Percentiles rank a stretch among this genome's conserved stretches.
These are phyloP conservation scores for Metschnikowia borealis DNA, from an alignment of 805 yeast species.

Conservation along the genomic window DNA sequence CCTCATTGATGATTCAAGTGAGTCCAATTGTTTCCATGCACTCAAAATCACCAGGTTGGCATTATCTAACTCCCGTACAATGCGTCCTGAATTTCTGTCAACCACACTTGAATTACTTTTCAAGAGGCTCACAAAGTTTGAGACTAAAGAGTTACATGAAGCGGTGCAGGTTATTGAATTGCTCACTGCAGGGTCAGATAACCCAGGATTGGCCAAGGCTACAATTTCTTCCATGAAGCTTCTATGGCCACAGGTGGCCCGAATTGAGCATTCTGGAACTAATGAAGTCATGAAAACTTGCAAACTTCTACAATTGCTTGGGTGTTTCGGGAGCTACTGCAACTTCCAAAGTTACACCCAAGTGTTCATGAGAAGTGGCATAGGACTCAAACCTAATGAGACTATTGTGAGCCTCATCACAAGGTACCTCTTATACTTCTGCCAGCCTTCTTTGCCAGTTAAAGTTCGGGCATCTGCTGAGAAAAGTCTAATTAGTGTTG, in stretches of 20 bases:
- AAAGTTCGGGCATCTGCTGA: conserved; percentile 49
- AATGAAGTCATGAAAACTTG: conserved; percentile 33
- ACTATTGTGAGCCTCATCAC: conserved; percentile 55
- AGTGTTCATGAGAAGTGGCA: conserved; percentile 33
- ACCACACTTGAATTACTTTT: conserved; percentile 52
- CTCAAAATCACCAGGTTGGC: conserved; percentile 52
- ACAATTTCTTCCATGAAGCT: conserved; percentile 56
- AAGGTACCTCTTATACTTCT: conserved; percentile 54
- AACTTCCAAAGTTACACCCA: conserved; percentile 47
- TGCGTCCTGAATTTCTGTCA: conserved; percentile 49
- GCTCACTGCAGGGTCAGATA: conserved; percentile 44
- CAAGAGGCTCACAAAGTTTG: conserved; percentile 55
- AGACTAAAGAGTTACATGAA: conserved; percentile 57
- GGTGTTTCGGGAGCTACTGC: conserved; percentile 69
- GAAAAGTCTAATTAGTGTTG: conserved; percentile 53
- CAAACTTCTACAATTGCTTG: conserved; percentile 58
- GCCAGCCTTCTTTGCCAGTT: conserved; percentile 30
- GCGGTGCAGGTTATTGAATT: conserved; percentile 71
- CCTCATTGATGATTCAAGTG: conserved; percentile 47
- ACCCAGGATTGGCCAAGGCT: conserved; percentile 53
- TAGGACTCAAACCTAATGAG: conserved; percentile 49
- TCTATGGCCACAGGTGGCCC: conserved; percentile 27
- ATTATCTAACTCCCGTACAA: conserved; percentile 39
- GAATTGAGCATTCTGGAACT: not conserved
- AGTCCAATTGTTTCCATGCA: conserved; percentile 43